phyloP scores from a whole-genome alignment of 2,329 filamentous ascomycete species.

The Cercospora berteroae region DNA sequence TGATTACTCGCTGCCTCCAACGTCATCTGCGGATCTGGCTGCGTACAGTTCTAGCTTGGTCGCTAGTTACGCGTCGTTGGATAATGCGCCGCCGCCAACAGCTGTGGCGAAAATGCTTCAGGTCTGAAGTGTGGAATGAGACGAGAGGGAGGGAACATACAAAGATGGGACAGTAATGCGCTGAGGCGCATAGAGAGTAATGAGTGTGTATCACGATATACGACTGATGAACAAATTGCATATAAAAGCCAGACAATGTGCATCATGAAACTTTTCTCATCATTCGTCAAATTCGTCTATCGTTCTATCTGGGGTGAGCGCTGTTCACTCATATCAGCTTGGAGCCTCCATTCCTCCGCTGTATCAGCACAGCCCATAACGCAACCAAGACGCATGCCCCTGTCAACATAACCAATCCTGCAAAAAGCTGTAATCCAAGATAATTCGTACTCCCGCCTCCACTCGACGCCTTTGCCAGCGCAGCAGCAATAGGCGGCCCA shows the following conservation, averaged over 20 bases:
- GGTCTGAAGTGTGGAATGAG: neutral
- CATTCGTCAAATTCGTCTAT: neutral
- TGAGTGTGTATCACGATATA: neutral
- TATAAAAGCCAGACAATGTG: neutral
- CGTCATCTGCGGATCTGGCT: constrained; percentile 9
- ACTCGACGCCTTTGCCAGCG: constrained; percentile 32
- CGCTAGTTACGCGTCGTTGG: constrained; percentile 15
- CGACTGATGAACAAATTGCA: neutral
- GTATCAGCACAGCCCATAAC: constrained; percentile 31
- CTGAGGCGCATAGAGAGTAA: neutral
- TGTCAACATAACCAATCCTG: constrained; percentile 31
- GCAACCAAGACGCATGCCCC: constrained; percentile 29
- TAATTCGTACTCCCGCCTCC: constrained; percentile 26
- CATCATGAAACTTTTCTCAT: neutral
- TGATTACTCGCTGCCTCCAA: constrained; percentile 32
- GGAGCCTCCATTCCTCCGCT: constrained; percentile 25
- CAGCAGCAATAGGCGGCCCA: constrained; percentile 49
- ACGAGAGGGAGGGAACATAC: neutral
- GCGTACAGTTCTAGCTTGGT: constrained; percentile 16
- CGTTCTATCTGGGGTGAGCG: neutral
- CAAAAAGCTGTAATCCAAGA: constrained; percentile 34
- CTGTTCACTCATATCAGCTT: constrained; percentile 19
- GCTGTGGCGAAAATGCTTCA: constrained; percentile 3
- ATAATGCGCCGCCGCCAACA: constrained; percentile 10
- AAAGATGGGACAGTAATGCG: neutral